Conservation (phyloP, 2,329 filamentous ascomycete genomes). For the Ascocoryne sarcoides region DNA sequence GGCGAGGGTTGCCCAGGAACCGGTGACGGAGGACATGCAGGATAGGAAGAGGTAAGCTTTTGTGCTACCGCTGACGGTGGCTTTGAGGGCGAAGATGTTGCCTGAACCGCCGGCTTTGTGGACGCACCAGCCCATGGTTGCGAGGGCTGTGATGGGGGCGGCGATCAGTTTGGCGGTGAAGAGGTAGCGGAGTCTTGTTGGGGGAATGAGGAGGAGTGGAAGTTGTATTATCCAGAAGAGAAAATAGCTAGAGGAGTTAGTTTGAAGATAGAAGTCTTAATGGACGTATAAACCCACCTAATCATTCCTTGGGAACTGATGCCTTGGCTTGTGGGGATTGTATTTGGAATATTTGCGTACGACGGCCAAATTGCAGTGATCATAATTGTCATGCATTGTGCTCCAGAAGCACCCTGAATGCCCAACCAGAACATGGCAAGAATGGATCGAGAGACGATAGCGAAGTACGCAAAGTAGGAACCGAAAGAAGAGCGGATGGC, state of each 20-base stretch:
- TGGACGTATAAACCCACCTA: constrained; percentile 39
- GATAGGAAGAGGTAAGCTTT: constrained; percentile 24
- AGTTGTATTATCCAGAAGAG: constrained; percentile 32
- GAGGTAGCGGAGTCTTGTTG: constrained; percentile 39
- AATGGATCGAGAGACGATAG: constrained; percentile 34
- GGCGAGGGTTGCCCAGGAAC: constrained; percentile 27
- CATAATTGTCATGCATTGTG: constrained; percentile 38
- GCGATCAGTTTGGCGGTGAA: constrained; percentile 42
- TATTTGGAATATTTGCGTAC: constrained; percentile 43
- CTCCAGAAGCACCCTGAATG: constrained; percentile 57
- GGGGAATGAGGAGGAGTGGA: constrained; percentile 42
- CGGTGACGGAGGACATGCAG: constrained; percentile 26
- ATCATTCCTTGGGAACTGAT: constrained; percentile 49
- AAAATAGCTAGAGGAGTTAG: constrained; percentile 35
- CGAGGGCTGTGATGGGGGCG: constrained; percentile 51
- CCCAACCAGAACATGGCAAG: constrained; percentile 51
- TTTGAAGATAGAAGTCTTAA: too few relatives aligned
- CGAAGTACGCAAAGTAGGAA: constrained; percentile 36
- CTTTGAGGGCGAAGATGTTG: constrained; percentile 18
- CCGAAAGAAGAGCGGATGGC: constrained; percentile 37
- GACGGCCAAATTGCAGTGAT: constrained; percentile 44
- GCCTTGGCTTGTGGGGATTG: constrained; percentile 38
- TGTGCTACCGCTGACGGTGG: constrained; percentile 20
- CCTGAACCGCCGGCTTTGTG: constrained; percentile 41
- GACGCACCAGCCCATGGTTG: constrained; percentile 55